Evolutionary conservation across 257 asterid species (phyloP), one percentile per base, ranked within the genome.

Genomic region (Ehretia macrophylla): DNA sequence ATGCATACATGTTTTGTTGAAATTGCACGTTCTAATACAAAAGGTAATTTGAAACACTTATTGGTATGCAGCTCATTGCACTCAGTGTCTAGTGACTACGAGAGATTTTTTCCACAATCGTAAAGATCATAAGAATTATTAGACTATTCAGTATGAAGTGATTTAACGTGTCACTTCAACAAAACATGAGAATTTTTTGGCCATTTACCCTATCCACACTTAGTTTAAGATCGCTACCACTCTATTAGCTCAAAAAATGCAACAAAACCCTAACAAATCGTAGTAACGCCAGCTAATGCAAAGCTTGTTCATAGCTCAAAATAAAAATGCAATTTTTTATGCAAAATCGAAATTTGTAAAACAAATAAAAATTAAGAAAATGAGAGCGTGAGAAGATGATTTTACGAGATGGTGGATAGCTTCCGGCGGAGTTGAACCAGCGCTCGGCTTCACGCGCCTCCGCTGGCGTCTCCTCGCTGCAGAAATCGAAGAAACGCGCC

Each of bases 321-420:
- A 42, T 42, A 42, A 10, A 42, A 42, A 42, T 10, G 47, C 14
- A 42, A 42, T 42, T 14, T 42, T 42, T 42, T 42, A 42, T 6
- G 9, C 11, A 42, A 42, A 42, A 42, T 3, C 4, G 47, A 42
- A 42, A 42, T 42, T 2, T 38, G 6, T 38, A 10, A 42, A 42
- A 42, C 12, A 42, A 3, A 10, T 42, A 42, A 55, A 12, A 50
- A 5, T 16, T 19, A 10, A 61, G 4, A 9, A 18, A 20, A 42
- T 14, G 11, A 0, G 1, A 22, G 61, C 71, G 3, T 48, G 20
- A 48, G 11, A 14, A 10, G 18, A 48, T 0, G 10, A 14, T 10
- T 27, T 73, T 78, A 93, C 99, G 97, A 69, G 99, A 93, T 51
- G 97, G 95, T 8, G 97, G 96, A 56, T 89, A 89, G 60, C 81